Conservation (phyloP, 148 eudicot species). For the Rhododendron henanense region DNA sequence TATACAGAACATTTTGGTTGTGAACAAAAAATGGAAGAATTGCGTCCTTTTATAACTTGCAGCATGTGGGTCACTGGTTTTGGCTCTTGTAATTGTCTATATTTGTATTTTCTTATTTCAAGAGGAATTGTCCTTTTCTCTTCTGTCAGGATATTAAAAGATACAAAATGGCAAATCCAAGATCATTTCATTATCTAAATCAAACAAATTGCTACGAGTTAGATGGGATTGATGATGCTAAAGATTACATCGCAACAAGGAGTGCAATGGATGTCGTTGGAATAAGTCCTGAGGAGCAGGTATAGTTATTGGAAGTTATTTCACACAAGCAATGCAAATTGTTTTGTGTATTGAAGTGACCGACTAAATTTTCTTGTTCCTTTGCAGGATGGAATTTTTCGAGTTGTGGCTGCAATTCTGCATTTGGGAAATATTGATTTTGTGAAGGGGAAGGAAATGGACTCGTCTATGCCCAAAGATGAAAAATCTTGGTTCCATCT, state of each 20-base stretch:
- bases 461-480: constrained; percentile 95
- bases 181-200: constrained; percentile 84
- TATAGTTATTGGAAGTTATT: constrained; percentile 16
- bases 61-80: not conserved
- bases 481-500: constrained; percentile 90
- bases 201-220: constrained; percentile 83
- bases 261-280: constrained; percentile 99
- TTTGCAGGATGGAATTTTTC: constrained; percentile 87
- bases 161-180: constrained; percentile 83
- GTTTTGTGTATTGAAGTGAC: constrained; percentile 1
- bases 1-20: not conserved
- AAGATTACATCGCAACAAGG: constrained; percentile 84
- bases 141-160: constrained; percentile 61
- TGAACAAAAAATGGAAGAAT: not conserved
- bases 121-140: constrained; percentile 15
- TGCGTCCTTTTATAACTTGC: not conserved
- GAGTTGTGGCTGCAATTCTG: constrained; percentile 92
- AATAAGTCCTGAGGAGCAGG: constrained; percentile 88
- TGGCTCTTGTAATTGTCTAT: not conserved
- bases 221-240: constrained; percentile 81
- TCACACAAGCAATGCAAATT: constrained; percentile 7
- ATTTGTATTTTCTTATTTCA: not conserved
- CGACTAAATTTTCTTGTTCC: constrained; percentile 17
- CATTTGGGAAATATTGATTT: constrained; percentile 97
- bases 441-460: constrained; percentile 78